Evolutionary conservation across 768 basidiomycete genomes (phyloP), one percentile per base, ranked within the genome.

Genomic region (Russula sp.): DNA sequence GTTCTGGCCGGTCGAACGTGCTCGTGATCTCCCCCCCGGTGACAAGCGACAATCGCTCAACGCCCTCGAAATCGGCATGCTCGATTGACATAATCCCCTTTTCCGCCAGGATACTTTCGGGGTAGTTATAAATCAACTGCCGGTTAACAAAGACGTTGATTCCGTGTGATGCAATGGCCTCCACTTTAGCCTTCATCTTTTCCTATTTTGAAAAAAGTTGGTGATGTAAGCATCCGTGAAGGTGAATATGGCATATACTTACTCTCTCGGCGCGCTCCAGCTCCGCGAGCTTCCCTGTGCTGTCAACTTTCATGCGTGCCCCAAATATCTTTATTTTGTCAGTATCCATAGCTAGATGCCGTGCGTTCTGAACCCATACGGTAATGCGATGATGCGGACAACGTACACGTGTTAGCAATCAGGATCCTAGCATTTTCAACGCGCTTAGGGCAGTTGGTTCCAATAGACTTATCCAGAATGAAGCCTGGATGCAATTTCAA

Each of bases 251-350:
- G 27, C 14, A 48, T 42, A 45, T 44, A 75, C 82, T 35, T 68
- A 88, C 91, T 70, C 87, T 82, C 76, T 98, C 97, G 6, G 97
- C 97, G 11, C 95, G 88, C 75, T 99, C 97, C 18, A 99, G 86
- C 75, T 99, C 97, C 8, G 97, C 97, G 7, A 99, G 84, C 77
- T 99, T 98, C 57, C 95, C 91, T 3, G 97, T 96, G 51, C 91
- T 82, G 70, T 98, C 96, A 6, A 98, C 97, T 76, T 94, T 93
- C 66, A 98, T 87, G 42, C 94, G 83, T 0, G 97, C 96, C 48
- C 97, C 97, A 65, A 99, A 99, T 64, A 99, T 89, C 77, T 99
- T 99, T 80, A 98, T 97, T 75, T 99, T 99, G 77, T 99, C 97
- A 32, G 97, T 99, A 77, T 99, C 97, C 97, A 98, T 98, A 3